These are phyloP conservation scores for Lipomyces sp. DNA, from an alignment of 805 yeast genomes.

Conservation along the genomic window DNA sequence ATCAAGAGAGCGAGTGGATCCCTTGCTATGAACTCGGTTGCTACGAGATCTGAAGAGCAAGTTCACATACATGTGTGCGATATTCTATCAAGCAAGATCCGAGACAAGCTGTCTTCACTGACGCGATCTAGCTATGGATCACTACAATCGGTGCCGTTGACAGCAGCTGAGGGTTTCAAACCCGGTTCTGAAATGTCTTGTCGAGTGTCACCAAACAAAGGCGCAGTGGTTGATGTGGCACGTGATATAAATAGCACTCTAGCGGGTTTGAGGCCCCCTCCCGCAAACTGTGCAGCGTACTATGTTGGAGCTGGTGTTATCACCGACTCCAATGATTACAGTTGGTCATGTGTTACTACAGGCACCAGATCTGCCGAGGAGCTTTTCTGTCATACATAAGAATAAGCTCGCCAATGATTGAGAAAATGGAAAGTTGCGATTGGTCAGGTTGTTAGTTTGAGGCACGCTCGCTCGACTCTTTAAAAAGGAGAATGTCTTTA, in stretches of 20 bases:
- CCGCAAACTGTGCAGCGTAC: constrained; percentile 3
- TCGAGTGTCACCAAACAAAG: background rate
- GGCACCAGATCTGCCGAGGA: constrained; percentile 6
- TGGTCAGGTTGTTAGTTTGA: no score
- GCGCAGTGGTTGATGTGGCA: constrained; percentile 2
- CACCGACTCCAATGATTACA: constrained; percentile 8
- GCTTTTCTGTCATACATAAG: constrained; percentile 7
- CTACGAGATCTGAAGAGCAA: background rate
- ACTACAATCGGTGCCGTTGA: background rate
- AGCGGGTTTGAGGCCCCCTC: background rate
- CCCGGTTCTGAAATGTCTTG: constrained; percentile 8
- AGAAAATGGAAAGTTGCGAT: background rate
- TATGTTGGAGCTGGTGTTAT: constrained; percentile 7
- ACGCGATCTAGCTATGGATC: background rate
- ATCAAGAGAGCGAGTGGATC: background rate
- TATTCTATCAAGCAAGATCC: background rate
- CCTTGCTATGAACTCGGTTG: constrained; percentile 1
- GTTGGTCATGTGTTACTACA: constrained; percentile 8
- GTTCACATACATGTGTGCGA: background rate
- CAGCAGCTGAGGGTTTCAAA: constrained; percentile 5
- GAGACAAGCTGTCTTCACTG: background rate
- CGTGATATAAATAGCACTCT: background rate
- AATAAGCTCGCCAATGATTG: background rate
- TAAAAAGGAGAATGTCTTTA: background rate
- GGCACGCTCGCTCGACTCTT: no score